Evolutionary conservation across 1,284 basidiomycete species (phyloP).

Genomic region (Boletus smithii): DNA sequence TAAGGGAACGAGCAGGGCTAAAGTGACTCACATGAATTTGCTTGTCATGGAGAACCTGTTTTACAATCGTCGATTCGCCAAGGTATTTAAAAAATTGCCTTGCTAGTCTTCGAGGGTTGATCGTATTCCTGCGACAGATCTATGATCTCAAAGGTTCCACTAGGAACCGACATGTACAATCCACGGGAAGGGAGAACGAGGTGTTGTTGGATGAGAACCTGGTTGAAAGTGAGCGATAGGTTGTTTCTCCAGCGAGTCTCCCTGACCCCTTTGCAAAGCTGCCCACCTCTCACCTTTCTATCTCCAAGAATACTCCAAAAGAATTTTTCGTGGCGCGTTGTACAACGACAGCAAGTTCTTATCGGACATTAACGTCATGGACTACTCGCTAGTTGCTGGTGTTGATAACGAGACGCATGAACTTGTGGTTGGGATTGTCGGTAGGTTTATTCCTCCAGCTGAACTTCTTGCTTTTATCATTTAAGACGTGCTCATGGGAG

Average conservation of each 20-base stretch:
- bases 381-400: conserved; percentile 96
- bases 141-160: conserved; percentile 95
- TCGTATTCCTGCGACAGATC: conserved; percentile 49
- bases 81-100: conserved; percentile 44
- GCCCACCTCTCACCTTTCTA: conserved; percentile 82
- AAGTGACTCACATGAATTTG: conserved; percentile 90
- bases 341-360: conserved; percentile 95
- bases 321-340: conserved; percentile 85
- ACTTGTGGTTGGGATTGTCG: conserved; percentile 94
- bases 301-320: conserved; percentile 92
- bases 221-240: conserved; percentile 60
- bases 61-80: conserved; percentile 85
- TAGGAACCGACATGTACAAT: conserved; percentile 86
- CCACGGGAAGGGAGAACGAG: conserved; percentile 88
- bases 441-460: conserved; percentile 42
- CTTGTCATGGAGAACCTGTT: conserved; percentile 98
- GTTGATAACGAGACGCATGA: conserved; percentile 83
- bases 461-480: background rate
- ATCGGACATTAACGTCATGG: conserved; percentile 97
- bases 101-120: background rate
- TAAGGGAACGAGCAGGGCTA: conserved; percentile 58
- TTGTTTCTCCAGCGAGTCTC: background rate
- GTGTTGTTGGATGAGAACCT: conserved; percentile 93
- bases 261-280: conserved; percentile 40
- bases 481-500: conserved; percentile 3